A percentile compares a stretch with the other conserved stretches of the same genome.
Conservation (phyloP, 306 rosid genomes). For the Trifolium dubium region DNA sequence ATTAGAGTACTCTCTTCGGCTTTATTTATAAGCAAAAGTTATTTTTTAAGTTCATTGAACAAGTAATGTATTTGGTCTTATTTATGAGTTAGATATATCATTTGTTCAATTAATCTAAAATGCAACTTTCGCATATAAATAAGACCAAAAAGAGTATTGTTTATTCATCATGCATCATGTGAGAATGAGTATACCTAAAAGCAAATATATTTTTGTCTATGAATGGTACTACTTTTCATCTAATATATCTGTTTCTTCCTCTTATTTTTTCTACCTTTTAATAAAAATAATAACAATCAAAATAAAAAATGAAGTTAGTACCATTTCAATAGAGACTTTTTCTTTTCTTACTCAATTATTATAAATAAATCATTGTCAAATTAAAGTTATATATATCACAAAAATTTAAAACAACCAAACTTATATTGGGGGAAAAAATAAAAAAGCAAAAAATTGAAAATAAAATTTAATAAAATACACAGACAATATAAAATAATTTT, state of each 20-base stretch:
- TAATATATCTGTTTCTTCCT: not conserved
- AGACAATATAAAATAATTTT: too few species aligned
- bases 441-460: too few species aligned
- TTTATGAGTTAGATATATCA: too few species aligned
- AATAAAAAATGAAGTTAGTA: not conserved
- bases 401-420: not conserved
- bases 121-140: too few species aligned
- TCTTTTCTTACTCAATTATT: not conserved
- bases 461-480: too few species aligned
- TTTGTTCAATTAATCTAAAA: too few species aligned
- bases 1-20: not conserved
- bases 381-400: not conserved
- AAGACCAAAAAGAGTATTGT: too few species aligned
- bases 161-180: conserved; percentile 17
- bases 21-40: too few species aligned
- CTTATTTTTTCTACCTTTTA: conserved; percentile 4
- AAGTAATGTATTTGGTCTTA: too few species aligned
- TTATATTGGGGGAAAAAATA: not conserved
- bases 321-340: not conserved
- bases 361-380: not conserved
- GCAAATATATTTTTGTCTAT: not conserved
- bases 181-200: conserved; percentile 7
- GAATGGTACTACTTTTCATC: not conserved
- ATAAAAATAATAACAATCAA: not conserved
- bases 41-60: too few species aligned